phyloP scores from a whole-genome alignment of 2,329 filamentous ascomycete species.

The Diaporthe humulicola region DNA sequence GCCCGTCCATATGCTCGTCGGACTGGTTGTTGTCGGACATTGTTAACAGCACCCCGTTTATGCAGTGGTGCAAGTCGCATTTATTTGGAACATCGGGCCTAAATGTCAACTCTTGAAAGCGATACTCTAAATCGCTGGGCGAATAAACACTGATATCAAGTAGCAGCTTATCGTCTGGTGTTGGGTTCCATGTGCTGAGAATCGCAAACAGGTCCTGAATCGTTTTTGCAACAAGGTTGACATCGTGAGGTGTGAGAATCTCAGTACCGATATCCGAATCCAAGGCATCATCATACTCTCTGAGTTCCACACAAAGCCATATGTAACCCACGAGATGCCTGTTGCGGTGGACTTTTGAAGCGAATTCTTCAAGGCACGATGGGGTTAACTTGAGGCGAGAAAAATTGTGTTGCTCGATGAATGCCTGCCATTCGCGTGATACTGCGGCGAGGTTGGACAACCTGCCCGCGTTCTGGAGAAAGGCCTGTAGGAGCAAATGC shows the following conservation, averaged over 20 bases:
- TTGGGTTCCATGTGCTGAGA: slow-evolving; percentile 47
- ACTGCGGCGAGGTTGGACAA: slow-evolving; percentile 46
- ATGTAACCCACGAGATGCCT: slow-evolving; percentile 46
- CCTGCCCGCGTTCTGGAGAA: slow-evolving; percentile 42
- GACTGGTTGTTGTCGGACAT: background rate
- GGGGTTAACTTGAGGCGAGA: slow-evolving; percentile 48
- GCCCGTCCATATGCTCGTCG: no score
- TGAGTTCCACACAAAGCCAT: slow-evolving; percentile 49
- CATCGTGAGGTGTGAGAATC: slow-evolving; percentile 36
- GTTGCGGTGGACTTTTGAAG: slow-evolving; percentile 47
- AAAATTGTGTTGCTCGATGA: slow-evolving; percentile 49
- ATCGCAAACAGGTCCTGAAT: slow-evolving; percentile 45
- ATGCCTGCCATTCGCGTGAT: slow-evolving; percentile 49
- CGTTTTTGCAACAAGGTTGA: slow-evolving; percentile 39
- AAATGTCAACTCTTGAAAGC: background rate
- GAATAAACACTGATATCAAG: background rate
- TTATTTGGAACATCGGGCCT: background rate
- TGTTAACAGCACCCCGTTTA: background rate
- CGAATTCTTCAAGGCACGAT: slow-evolving; percentile 47
- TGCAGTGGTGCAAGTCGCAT: background rate
- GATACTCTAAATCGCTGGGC: background rate
- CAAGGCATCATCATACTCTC: slow-evolving; percentile 46
- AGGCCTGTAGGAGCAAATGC: slow-evolving; percentile 42
- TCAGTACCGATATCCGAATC: slow-evolving; percentile 26
- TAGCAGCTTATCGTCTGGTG: background rate